phyloP scores from a whole-genome alignment of 192 early-diverging fungal species.

The Thoreauomyces humboldtii region DNA sequence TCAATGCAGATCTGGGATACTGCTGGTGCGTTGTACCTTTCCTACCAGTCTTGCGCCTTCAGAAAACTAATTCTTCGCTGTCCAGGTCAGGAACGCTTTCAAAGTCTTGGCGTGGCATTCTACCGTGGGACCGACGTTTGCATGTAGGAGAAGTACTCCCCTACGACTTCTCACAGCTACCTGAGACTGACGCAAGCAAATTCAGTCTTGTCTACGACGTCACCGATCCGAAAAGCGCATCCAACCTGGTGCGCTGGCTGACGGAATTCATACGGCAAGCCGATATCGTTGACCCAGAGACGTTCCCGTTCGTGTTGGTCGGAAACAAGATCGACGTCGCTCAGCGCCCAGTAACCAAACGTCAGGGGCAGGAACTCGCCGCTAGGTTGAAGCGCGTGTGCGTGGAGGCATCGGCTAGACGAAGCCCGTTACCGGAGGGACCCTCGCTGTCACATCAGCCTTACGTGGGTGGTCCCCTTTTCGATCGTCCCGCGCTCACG shows the following conservation, averaged over 20 bases:
- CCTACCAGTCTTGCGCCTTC: neutral
- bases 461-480: too few relatives aligned
- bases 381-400: conserved; percentile 24
- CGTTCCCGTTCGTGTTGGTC: conserved; percentile 46
- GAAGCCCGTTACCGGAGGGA: too few relatives aligned
- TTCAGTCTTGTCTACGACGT: conserved; percentile 47
- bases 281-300: conserved; percentile 34
- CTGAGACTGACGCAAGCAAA: neutral
- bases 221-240: conserved; percentile 33
- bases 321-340: conserved; percentile 45
- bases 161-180: too few relatives aligned
- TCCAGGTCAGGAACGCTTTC: conserved; percentile 45
- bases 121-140: conserved; percentile 50
- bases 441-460: too few relatives aligned
- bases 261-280: conserved; percentile 36
- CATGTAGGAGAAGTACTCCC: conserved; percentile 33
- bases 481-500: too few relatives aligned
- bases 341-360: conserved; percentile 18
- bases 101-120: conserved; percentile 40
- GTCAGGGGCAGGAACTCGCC: conserved; percentile 31
- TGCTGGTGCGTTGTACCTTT: conserved; percentile 30
- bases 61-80: neutral
- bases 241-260: conserved; percentile 35
- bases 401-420: too few relatives aligned
- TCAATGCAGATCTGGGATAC: conserved; percentile 51